A percentile compares a stretch with the other conserved stretches of the same genome.
Conservation (phyloP, 2,329 filamentous ascomycete species). For the Coccinonectria pachysandricola region DNA sequence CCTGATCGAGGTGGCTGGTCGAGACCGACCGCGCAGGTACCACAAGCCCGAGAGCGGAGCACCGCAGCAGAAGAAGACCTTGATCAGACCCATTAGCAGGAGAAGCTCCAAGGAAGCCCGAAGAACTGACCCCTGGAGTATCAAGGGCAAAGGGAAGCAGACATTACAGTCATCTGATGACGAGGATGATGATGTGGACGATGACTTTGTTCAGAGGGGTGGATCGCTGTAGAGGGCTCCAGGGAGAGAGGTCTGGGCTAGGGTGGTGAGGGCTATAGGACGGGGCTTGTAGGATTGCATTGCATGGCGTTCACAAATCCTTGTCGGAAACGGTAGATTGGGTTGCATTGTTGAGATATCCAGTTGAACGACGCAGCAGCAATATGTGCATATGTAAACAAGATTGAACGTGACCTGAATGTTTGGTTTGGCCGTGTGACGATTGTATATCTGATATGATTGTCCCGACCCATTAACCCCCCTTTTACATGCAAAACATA, state of each 20-base stretch:
- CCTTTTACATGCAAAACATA: too few relatives aligned
- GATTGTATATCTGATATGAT: too few relatives aligned
- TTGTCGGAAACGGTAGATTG: too few relatives aligned
- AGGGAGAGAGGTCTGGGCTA: constrained; percentile 3
- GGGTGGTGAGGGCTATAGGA: constrained; percentile 2
- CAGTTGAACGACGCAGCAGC: constrained; percentile 1
- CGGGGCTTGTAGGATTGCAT: constrained; percentile 9
- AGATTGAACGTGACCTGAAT: constrained; percentile 4
- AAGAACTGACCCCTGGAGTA: constrained; percentile 22
- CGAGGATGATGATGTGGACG: constrained; percentile 22
- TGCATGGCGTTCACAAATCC: constrained; percentile 3
- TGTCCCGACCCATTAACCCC: too few relatives aligned
- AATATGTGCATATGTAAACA: constrained; percentile 7
- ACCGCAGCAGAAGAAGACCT: constrained; percentile 18
- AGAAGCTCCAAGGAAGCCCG: constrained; percentile 33
- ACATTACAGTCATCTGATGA: constrained; percentile 28
- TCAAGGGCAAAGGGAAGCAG: constrained; percentile 40
- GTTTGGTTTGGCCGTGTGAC: too few relatives aligned
- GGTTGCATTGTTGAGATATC: constrained; percentile 1
- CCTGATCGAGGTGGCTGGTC: constrained; percentile 25
- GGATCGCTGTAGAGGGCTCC: constrained; percentile 39
- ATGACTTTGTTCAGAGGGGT: constrained; percentile 23
- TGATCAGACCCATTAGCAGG: constrained; percentile 28
- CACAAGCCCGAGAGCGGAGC: constrained; percentile 15
- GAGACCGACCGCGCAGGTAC: constrained; percentile 16